These are phyloP conservation scores for Hypoxylon sp. DNA, from an alignment of 2,329 filamentous ascomycete genomes.

Conservation along the genomic window DNA sequence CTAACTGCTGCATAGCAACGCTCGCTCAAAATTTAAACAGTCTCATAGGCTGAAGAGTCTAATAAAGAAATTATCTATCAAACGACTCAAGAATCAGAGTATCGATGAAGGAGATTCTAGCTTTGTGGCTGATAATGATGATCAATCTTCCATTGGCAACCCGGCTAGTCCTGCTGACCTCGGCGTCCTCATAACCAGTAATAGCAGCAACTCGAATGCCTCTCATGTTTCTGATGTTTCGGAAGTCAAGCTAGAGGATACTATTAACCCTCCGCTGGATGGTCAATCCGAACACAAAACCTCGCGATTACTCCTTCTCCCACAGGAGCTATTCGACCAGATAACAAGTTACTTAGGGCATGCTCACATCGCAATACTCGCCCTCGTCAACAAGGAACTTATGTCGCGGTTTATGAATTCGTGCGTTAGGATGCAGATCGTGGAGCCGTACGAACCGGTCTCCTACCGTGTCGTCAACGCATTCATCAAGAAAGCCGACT, in stretches of 20 bases:
- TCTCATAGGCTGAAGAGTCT: constrained; percentile 31
- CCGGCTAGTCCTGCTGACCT: constrained; percentile 20
- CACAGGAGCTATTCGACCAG: constrained; percentile 49
- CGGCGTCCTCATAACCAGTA: constrained; percentile 22
- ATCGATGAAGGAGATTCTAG: constrained; percentile 15
- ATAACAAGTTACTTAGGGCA: constrained; percentile 45
- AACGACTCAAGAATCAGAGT: constrained; percentile 21
- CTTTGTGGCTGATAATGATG: constrained; percentile 33
- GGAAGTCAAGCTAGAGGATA: not conserved
- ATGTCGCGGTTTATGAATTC: constrained; percentile 44
- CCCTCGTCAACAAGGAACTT: constrained; percentile 50
- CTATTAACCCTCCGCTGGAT: not conserved
- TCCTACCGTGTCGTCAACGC: constrained; percentile 36
- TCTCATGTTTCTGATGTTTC: not conserved
- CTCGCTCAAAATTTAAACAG: constrained; percentile 32
- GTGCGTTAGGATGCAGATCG: constrained; percentile 9
- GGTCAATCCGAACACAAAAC: constrained; percentile 3
- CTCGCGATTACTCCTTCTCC: constrained; percentile 43
- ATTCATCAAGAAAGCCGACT: constrained; percentile 38
- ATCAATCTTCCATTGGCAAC: constrained; percentile 36
- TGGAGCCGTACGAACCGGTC: constrained; percentile 15
- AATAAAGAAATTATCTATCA: constrained; percentile 41
- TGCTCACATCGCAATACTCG: constrained; percentile 44
- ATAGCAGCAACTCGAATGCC: constrained; percentile 21
- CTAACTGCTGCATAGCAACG: constrained; percentile 34